These are phyloP conservation scores for Boechera divaricarpa DNA, from an alignment of 345 rosid species.

Conservation along the genomic window DNA sequence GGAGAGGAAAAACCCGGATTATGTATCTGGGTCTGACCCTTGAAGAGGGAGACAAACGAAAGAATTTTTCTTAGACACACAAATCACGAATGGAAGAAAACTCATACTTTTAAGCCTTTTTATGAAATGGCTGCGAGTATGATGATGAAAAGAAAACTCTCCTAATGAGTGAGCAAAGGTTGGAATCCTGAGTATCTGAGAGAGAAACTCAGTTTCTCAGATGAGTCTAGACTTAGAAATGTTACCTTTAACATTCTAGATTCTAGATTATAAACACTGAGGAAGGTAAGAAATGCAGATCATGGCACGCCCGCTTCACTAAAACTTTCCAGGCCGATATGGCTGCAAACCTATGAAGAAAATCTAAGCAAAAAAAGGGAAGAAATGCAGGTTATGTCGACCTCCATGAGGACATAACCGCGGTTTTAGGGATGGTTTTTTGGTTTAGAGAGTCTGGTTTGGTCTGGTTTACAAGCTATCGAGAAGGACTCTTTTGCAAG, in stretches of 20 bases:
- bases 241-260: conserved; percentile 63
- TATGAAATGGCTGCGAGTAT: conserved; percentile 32
- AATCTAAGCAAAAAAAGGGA: conserved; percentile 35
- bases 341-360: conserved; percentile 66
- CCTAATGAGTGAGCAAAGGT: conserved; percentile 30
- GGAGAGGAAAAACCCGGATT: conserved; percentile 34
- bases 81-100: conserved; percentile 28
- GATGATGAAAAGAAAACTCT: conserved; percentile 30
- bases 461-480: conserved; percentile 67
- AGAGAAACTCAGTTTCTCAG: conserved; percentile 46
- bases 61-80: conserved; percentile 43
- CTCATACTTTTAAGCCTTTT: conserved; percentile 37
- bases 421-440: conserved; percentile 1
- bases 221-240: conserved; percentile 70
- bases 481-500: conserved; percentile 96
- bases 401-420: conserved; percentile 47
- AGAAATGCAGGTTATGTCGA: conserved; percentile 39
- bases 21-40: conserved; percentile 45
- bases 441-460: conserved; percentile 32
- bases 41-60: conserved; percentile 35
- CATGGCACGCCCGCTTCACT: conserved; percentile 63
- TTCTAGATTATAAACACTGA: conserved; percentile 51
- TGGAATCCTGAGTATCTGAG: conserved; percentile 43
- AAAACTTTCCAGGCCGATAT: conserved; percentile 77
- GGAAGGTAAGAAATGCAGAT: conserved; percentile 60